These are phyloP conservation scores for Diutina scorzettiae DNA, from an alignment of 1,139 yeast genomes.

Conservation along the genomic window DNA sequence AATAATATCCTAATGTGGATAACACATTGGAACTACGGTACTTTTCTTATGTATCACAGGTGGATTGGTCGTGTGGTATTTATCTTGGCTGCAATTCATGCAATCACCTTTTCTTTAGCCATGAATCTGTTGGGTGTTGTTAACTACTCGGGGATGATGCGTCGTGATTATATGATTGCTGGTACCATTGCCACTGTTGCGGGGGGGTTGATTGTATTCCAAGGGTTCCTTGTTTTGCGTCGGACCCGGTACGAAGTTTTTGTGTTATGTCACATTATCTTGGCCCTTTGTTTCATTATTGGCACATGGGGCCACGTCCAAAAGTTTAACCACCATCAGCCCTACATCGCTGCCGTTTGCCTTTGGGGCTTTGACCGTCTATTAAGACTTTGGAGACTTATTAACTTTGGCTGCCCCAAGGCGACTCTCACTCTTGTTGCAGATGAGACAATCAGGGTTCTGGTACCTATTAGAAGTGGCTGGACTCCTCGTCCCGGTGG, in stretches of 20 bases:
- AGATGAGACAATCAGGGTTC: constrained; percentile 1
- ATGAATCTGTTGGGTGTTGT: not conserved
- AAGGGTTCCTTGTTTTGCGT: constrained; percentile 31
- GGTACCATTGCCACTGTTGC: constrained; percentile 2
- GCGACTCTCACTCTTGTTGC: not conserved
- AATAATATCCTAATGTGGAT: constrained; percentile 4
- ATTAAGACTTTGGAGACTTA: not conserved
- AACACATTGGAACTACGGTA: constrained; percentile 1
- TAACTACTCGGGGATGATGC: not conserved
- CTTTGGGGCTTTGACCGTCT: not conserved
- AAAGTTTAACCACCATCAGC: not conserved
- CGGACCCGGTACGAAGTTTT: constrained; percentile 53
- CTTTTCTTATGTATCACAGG: not conserved
- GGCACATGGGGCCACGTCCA: constrained; percentile 52
- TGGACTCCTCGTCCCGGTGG: constrained; percentile 39
- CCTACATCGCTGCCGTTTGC: not conserved
- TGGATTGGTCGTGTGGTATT: constrained; percentile 5
- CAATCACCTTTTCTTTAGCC: not conserved
- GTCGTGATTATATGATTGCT: constrained; percentile 3
- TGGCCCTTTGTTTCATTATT: constrained; percentile 44
- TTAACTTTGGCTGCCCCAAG: constrained; percentile 1
- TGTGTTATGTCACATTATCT: constrained; percentile 40
- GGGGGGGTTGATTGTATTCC: not conserved
- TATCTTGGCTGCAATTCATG: not conserved
- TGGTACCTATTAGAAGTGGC: constrained; percentile 7